Conservation (phyloP, 768 basidiomycete genomes). For the Trichaptum fuscoviolaceum region DNA sequence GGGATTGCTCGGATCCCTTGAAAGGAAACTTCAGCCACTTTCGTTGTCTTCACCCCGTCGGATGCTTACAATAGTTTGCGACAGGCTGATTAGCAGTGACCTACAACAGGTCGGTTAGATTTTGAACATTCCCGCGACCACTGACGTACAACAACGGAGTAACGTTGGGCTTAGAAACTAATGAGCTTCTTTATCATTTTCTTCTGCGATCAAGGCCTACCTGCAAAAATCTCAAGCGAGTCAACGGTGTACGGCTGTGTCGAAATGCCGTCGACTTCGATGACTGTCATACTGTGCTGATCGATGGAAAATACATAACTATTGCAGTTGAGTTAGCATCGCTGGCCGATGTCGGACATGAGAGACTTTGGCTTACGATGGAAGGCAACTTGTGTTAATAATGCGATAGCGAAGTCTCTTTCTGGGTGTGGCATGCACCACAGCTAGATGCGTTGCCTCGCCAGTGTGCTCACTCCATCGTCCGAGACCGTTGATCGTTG, state of each 20-base stretch:
- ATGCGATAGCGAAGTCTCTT: constrained; percentile 11
- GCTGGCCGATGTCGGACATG: neutral
- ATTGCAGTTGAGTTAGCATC: neutral
- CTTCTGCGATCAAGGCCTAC: neutral
- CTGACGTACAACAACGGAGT: constrained; percentile 23
- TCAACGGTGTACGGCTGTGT: constrained; percentile 19
- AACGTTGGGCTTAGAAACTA: constrained; percentile 15
- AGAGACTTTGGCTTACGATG: constrained; percentile 5
- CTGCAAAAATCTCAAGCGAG: constrained; percentile 20
- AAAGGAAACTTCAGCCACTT: neutral
- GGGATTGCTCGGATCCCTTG: constrained; percentile 28
- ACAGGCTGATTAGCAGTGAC: constrained; percentile 18
- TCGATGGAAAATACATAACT: constrained; percentile 23
- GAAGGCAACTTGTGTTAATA: constrained; percentile 24
- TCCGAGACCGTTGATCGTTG: constrained; percentile 49
- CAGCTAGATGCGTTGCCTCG: constrained; percentile 36
- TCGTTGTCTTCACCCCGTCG: constrained; percentile 5
- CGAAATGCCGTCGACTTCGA: constrained; percentile 23
- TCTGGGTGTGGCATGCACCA: constrained; percentile 38
- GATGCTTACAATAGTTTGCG: constrained; percentile 16
- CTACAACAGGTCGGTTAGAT: constrained; percentile 13
- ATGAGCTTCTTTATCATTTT: neutral
- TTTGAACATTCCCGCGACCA: neutral
- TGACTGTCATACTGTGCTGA: constrained; percentile 21
- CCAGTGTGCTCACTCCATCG: constrained; percentile 26